Evolutionary conservation across 805 yeast genomes (phyloP).

Genomic region (Starmera caribaea): DNA sequence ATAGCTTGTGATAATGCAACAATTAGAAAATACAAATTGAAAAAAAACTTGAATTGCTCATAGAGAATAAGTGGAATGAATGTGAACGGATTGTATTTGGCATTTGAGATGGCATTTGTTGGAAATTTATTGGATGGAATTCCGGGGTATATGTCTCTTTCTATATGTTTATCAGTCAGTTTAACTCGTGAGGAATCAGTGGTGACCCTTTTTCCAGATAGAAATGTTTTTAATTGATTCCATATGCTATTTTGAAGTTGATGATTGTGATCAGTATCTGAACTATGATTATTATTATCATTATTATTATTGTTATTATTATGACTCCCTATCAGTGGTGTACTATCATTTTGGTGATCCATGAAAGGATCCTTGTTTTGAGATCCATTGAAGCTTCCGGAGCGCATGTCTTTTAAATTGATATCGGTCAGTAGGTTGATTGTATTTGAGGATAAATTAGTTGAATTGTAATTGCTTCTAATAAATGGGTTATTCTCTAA

Average conservation of each 20-base stretch:
- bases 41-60: conserved; percentile 95
- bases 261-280: background rate
- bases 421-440: conserved; percentile 20
- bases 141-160: conserved; percentile 33
- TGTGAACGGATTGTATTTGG: conserved; percentile 82
- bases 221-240: no score
- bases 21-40: conserved; percentile 80
- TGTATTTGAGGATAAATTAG: conserved; percentile 15
- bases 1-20: conserved; percentile 92
- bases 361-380: conserved; percentile 18
- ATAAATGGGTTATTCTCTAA: conserved; percentile 31
- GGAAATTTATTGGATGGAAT: conserved; percentile 34
- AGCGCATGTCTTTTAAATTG: conserved; percentile 20
- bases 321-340: conserved; percentile 6
- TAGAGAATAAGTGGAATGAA: conserved; percentile 84
- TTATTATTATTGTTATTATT: background rate
- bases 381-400: no score
- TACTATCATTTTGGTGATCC: conserved; percentile 10
- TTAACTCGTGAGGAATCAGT: conserved; percentile 8
- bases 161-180: conserved; percentile 21
- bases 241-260: background rate
- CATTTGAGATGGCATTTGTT: conserved; percentile 82
- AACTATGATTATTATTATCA: conserved; percentile 10
- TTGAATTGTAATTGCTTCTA: conserved; percentile 17
- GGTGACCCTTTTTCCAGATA: no score